Conservation (phyloP, 306 rosid genomes). For the Begonia fuchsioides region DNA sequence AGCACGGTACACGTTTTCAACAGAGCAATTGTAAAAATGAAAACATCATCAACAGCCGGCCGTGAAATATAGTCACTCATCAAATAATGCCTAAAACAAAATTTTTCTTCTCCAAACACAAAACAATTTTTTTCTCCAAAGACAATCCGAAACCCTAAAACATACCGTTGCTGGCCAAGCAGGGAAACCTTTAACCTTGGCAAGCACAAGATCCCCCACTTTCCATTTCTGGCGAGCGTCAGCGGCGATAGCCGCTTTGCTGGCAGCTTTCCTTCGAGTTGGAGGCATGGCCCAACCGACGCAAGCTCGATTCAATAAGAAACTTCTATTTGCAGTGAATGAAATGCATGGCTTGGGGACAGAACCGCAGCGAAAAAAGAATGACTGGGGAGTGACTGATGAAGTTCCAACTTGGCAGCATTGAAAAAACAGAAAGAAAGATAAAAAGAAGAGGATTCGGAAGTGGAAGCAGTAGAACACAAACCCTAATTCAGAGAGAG, state of each 20-base stretch:
- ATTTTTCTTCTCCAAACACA: too few species aligned
- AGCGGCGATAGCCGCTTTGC: constrained; percentile 67
- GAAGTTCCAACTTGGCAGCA: constrained; percentile 45
- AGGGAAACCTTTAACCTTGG: constrained; percentile 91
- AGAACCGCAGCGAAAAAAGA: constrained; percentile 35
- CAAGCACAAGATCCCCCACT: constrained; percentile 94
- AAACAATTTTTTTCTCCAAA: too few species aligned
- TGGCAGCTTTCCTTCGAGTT: constrained; percentile 58
- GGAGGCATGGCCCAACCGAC: constrained; percentile 45
- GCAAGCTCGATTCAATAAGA: constrained; percentile 21
- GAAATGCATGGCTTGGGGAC: constrained; percentile 9
- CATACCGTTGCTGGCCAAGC: constrained; percentile 96
- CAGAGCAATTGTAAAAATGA: too few species aligned
- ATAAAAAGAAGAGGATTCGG: constrained; percentile 1
- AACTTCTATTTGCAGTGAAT: constrained; percentile 24
- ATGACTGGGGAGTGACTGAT: constrained; percentile 13
- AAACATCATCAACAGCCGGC: too few species aligned
- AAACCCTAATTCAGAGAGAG: constrained; percentile 16
- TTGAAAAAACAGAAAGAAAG: constrained; percentile 21
- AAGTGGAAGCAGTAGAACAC: too few species aligned
- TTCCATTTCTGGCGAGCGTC: constrained; percentile 87
- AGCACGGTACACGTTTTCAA: too few species aligned
- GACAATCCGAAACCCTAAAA: not conserved
- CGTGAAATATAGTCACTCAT: too few species aligned
- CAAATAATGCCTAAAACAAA: too few species aligned